These are phyloP conservation scores for Sporothrix mexicana DNA, from an alignment of 2,329 filamentous ascomycete species.

Conservation along the genomic window DNA sequence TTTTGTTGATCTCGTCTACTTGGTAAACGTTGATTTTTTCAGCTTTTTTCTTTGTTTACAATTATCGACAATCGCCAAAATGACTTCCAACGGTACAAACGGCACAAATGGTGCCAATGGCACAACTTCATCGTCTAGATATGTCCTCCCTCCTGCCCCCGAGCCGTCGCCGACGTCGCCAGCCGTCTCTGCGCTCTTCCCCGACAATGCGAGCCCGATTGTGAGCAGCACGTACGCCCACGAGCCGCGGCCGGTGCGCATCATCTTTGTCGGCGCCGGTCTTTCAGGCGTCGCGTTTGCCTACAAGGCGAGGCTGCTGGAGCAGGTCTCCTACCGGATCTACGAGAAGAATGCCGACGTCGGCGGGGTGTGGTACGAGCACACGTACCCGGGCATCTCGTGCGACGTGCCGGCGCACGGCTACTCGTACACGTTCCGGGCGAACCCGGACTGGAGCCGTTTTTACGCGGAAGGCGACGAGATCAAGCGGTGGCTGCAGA, in stretches of 20 bases:
- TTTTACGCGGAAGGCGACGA: constrained; percentile 28
- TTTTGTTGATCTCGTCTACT: background rate
- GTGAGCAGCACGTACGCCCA: constrained; percentile 30
- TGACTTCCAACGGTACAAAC: background rate
- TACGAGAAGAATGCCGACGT: constrained; percentile 54
- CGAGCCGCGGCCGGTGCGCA: constrained; percentile 36
- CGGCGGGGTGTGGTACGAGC: constrained; percentile 65
- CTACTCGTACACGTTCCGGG: constrained; percentile 66
- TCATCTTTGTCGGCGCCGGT: constrained; percentile 39
- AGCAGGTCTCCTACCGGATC: constrained; percentile 31
- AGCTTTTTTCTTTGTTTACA: background rate
- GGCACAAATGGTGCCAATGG: background rate
- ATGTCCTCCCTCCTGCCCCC: constrained; percentile 14
- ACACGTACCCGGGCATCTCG: constrained; percentile 61
- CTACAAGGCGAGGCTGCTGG: constrained; percentile 37
- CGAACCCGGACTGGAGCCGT: constrained; percentile 59
- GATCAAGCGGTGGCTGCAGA: constrained; percentile 30
- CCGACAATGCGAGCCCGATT: constrained; percentile 29
- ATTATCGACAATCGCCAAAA: background rate
- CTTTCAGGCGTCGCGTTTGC: constrained; percentile 36
- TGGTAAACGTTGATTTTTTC: background rate
- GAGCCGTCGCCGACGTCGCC: constrained; percentile 24
- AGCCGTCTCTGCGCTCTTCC: constrained; percentile 28
- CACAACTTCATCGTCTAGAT: background rate
- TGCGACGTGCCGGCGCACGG: constrained; percentile 64